Conservation (phyloP, 1,284 basidiomycete species). For the Cryptococcus wingfieldii region DNA sequence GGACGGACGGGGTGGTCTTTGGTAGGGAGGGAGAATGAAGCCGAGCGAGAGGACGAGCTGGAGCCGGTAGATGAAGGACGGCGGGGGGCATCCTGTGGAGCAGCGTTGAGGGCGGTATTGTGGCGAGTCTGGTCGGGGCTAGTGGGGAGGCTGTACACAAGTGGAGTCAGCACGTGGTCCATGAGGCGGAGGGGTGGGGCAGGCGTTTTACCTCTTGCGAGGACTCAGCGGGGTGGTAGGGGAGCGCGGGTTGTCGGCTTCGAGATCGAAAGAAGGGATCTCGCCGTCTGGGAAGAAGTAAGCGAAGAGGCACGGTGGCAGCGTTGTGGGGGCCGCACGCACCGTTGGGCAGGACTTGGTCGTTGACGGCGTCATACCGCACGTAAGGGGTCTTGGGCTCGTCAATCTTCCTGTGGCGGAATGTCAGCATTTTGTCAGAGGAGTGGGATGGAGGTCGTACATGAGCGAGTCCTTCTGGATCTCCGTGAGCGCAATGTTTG, state of each 20-base stretch:
- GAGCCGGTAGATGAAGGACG: constrained; percentile 63
- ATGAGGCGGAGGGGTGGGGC: neutral
- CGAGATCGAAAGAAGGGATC: constrained; percentile 50
- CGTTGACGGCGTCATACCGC: constrained; percentile 78
- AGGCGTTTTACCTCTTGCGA: constrained; percentile 16
- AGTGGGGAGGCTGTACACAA: constrained; percentile 8
- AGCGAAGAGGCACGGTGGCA: neutral
- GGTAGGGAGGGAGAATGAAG: constrained; percentile 61
- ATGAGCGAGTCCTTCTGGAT: constrained; percentile 87
- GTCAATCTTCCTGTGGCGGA: constrained; percentile 66
- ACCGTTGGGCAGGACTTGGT: constrained; percentile 65
- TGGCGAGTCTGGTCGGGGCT: constrained; percentile 10
- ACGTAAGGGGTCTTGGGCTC: constrained; percentile 96
- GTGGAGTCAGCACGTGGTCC: neutral
- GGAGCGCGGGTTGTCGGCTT: constrained; percentile 11
- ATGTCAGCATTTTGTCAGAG: neutral
- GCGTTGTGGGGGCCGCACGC: constrained; percentile 36
- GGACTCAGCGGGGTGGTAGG: constrained; percentile 18
- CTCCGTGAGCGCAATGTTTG: constrained; percentile 82
- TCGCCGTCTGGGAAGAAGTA: constrained; percentile 46
- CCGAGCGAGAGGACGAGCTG: constrained; percentile 68
- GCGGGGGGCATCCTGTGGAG: constrained; percentile 50
- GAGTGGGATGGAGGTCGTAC: constrained; percentile 41
- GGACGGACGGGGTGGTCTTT: constrained; percentile 36
- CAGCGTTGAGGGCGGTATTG: constrained; percentile 12